Percentiles rank a stretch among this genome's conserved stretches.
Evolutionary conservation across 768 basidiomycete genomes (phyloP).

Genomic region (Filobasidium floriforme): DNA sequence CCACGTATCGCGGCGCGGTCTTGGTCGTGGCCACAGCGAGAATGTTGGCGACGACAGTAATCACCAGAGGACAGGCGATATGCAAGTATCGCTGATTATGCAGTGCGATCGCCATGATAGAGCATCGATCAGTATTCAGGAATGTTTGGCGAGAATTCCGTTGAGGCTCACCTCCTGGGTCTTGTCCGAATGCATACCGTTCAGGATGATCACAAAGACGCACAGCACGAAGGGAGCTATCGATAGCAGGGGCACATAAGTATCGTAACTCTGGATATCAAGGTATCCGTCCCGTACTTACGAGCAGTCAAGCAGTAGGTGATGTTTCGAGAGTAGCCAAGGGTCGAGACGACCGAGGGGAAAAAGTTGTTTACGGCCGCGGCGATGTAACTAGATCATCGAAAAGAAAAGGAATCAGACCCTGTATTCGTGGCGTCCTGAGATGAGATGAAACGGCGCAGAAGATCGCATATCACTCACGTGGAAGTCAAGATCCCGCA

Average conservation of each 20-base stretch:
- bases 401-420: no score
- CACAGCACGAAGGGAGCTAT: conserved; percentile 40
- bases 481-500: conserved; percentile 22
- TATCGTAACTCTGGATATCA: no score
- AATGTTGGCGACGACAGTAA: conserved; percentile 38
- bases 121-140: no score
- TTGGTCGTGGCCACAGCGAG: conserved; percentile 38
- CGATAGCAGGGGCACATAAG: no score
- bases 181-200: conserved; percentile 38
- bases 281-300: no score
- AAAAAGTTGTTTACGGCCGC: conserved; percentile 42
- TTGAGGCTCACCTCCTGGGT: conserved; percentile 4
- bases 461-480: background rate
- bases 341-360: conserved; percentile 29
- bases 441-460: no score
- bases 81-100: conserved; percentile 32
- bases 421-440: no score
- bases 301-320: conserved; percentile 37
- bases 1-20: conserved; percentile 36
- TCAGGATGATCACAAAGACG: conserved; percentile 34
- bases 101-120: no score
- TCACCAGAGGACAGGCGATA: conserved; percentile 28
- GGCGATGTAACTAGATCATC: conserved; percentile 26
- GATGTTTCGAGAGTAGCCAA: conserved; percentile 34
- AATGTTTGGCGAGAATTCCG: no score